Percentiles rank a stretch among this genome's conserved stretches.
Evolutionary conservation across 805 yeast species (phyloP).

Genomic region (Suhomyces vadensis): DNA sequence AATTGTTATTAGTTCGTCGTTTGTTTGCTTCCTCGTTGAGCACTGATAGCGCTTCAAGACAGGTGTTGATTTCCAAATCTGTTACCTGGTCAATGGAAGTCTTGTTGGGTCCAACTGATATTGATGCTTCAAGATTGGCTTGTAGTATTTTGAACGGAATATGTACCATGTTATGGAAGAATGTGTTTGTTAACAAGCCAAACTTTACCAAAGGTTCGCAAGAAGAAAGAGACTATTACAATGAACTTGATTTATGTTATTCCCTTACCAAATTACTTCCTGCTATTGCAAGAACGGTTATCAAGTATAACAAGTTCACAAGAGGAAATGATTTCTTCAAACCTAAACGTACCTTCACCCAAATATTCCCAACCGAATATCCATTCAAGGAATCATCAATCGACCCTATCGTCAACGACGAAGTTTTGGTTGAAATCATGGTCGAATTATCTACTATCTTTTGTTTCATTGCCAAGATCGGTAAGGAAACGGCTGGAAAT

Average conservation of each 20-base stretch:
- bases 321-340: constrained; percentile 48
- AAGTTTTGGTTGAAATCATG: constrained; percentile 66
- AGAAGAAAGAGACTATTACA: constrained; percentile 12
- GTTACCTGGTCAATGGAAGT: constrained; percentile 62
- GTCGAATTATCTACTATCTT: constrained; percentile 69
- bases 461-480: constrained; percentile 54
- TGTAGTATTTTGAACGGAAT: constrained; percentile 56
- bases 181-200: constrained; percentile 16
- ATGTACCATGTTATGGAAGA: constrained; percentile 40
- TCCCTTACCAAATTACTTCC: constrained; percentile 56
- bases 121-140: constrained; percentile 65
- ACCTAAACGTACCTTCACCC: constrained; percentile 64
- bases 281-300: constrained; percentile 50
- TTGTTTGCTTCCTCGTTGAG: constrained; percentile 44
- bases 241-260: constrained; percentile 43
- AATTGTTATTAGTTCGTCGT: constrained; percentile 62
- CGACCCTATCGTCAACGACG: constrained; percentile 74
- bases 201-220: constrained; percentile 19
- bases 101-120: constrained; percentile 49
- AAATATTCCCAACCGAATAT: constrained; percentile 63
- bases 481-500: constrained; percentile 40
- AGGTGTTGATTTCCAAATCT: constrained; percentile 45
- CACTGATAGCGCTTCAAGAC: constrained; percentile 27
- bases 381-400: constrained; percentile 67
- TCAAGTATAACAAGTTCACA: constrained; percentile 53